Evolutionary conservation across 176 grass and related monocot genomes (phyloP), one percentile per base, ranked within the genome.

Genomic region (Avena eriantha): DNA sequence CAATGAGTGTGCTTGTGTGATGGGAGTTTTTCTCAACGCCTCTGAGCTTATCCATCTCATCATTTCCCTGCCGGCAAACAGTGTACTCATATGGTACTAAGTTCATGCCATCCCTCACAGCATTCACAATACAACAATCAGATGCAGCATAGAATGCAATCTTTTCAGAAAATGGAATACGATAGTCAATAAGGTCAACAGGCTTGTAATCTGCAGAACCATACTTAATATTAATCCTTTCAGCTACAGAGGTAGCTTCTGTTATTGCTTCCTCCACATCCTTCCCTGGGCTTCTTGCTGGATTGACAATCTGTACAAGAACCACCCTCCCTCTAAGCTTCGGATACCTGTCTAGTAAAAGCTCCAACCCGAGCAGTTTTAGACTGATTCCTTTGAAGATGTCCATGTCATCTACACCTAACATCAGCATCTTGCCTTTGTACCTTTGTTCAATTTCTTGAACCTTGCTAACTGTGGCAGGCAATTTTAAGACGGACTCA

Each of bases 281-380:
- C 81, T 92, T 97, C 6, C 95, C 95, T 69, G 84, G 58, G 16
- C 95, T 92, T 66, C 95, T 94, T 4, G 95, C 92, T 0, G 95
- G 95, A 89, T 97, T 97, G 29, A 92, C 95, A 68, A 97, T 94
- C 86, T 97, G 95, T 26, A 94, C 95, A 10, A 97, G 77, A 8
- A 97, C 90, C 50, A 94, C 95, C 49, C 77, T 88, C 50, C 90
- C 90, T 36, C 81, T 68, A 88, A 92, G 94, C 46, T 94, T 90
- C 8, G 77, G 86, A 77, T 97, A 35, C 31, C 64, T 67, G 64
- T 67, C 64, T 17, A 67, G 64, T 7, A 67, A 31, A 67, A 67
- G 64, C 83, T 97, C 92, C 34, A 70, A 70, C 35, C 34, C 68
- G 19, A 70, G 35, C 34, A 70, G 34, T 35, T 70, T 69, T 41